Evolutionary conservation across 768 basidiomycete species (phyloP), one percentile per base, ranked within the genome.

Genomic region (Daedalea quercina): DNA sequence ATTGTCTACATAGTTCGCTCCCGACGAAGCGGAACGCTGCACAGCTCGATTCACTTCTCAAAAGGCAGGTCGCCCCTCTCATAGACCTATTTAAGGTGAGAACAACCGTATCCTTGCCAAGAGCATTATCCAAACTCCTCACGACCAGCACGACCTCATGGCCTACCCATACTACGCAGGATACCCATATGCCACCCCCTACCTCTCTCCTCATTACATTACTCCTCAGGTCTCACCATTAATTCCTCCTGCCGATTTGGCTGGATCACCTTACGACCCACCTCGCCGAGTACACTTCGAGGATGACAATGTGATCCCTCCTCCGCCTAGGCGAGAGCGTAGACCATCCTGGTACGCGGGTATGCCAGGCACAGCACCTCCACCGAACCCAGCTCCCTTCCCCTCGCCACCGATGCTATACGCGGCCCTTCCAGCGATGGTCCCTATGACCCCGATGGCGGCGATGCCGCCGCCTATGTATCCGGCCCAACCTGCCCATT

Each of bases 341-440:
- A 60, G 62, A 17, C 63, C 65, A 7, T 67, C 65, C 19, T 67
- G 62, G 61, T 58, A 64, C 42, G 60, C 54, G 3, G 59, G 58
- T 6, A 56, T 56, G 57, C 25, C 37, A 2, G 56, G 54, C 7
- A 57, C 50, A 25, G 60, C 60, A 15, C 58, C 63, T 22, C 45
- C 58, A 7, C 57, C 64, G 3, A 62, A 58, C 53, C 54, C 61
- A 3, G 51, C 44, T 0, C 65, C 65, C 8, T 65, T 63, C 53
- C 62, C 62, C 23, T 64, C 65, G 3, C 61, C 65, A 6, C 65
- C 63, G 6, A 52, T 64, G 33, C 15, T 63, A 20, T 53, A 58
- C 47, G 57, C 62, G 20, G 50, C 57, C 12, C 61, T 63, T 2
- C 61, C 62, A 4, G 48, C 52, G 2, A 47, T 61, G 22, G 34